Evolutionary conservation across 139 green algal genomes (phyloP).

Genomic region (Chlorella sp.): DNA sequence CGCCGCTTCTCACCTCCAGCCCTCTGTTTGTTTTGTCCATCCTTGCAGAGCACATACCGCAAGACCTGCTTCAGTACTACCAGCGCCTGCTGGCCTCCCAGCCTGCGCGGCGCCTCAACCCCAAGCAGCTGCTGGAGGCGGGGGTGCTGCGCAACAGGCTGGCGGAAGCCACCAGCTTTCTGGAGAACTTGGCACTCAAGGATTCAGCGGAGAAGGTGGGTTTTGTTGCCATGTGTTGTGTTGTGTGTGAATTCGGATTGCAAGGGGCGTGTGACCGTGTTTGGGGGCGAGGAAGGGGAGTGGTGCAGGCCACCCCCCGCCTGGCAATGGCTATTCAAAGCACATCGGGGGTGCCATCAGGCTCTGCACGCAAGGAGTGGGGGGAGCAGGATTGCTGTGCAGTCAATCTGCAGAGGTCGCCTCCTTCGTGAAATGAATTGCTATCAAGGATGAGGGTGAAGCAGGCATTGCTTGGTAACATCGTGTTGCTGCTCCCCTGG

Average conservation of each 20-base stretch:
- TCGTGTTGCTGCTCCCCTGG: too few relatives aligned
- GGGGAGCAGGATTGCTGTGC: too few relatives aligned
- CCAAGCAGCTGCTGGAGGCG: slow-evolving; percentile 77
- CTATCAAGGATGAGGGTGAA: too few relatives aligned
- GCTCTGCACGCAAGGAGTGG: too few relatives aligned
- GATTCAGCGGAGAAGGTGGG: slow-evolving; percentile 80
- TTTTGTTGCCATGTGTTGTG: background rate
- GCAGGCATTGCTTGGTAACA: too few relatives aligned
- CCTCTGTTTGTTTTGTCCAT: background rate
- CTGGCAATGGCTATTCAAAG: too few relatives aligned
- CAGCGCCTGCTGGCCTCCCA: slow-evolving; percentile 85
- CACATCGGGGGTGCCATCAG: too few relatives aligned
- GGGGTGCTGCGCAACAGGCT: slow-evolving; percentile 92
- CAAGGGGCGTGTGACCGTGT: too few relatives aligned
- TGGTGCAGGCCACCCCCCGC: too few relatives aligned
- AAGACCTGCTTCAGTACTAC: slow-evolving; percentile 66
- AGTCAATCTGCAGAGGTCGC: too few relatives aligned
- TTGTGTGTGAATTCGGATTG: background rate
- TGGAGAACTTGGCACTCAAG: slow-evolving; percentile 93
- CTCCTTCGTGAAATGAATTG: too few relatives aligned
- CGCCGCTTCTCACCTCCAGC: background rate
- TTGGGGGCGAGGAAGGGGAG: too few relatives aligned
- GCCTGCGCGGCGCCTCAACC: slow-evolving; percentile 85
- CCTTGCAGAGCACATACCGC: slow-evolving; percentile 72
- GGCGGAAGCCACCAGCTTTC: slow-evolving; percentile 90